These are phyloP conservation scores for Arthroderma sp. DNA, from an alignment of 2,329 filamentous ascomycete genomes.

Conservation along the genomic window DNA sequence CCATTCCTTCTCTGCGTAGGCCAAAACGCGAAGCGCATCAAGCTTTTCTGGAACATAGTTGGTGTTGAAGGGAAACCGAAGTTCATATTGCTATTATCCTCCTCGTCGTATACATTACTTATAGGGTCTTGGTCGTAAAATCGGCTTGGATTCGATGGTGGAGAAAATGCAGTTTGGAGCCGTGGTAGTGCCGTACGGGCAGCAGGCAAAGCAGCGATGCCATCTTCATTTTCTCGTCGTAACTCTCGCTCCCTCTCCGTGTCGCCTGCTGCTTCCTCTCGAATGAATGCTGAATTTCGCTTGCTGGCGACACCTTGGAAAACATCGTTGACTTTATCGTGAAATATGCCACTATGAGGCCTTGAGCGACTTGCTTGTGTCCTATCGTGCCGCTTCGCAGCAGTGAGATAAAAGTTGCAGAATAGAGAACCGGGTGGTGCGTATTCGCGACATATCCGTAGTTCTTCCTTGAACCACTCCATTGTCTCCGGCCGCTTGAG, in stretches of 20 bases:
- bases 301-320: constrained; percentile 79
- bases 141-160: constrained; percentile 9
- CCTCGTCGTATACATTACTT: constrained; percentile 4
- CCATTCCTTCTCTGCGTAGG: constrained; percentile 47
- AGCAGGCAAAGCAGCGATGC: constrained; percentile 66
- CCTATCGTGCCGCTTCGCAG: constrained; percentile 44
- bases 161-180: constrained; percentile 12
- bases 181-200: constrained; percentile 17
- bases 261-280: constrained; percentile 61
- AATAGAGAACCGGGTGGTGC: constrained; percentile 79
- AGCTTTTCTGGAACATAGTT: constrained; percentile 73
- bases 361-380: constrained; percentile 34
- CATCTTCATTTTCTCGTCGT: constrained; percentile 69
- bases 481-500: constrained; percentile 82
- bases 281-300: constrained; percentile 70
- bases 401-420: constrained; percentile 90
- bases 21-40: constrained; percentile 84
- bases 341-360: constrained; percentile 61
- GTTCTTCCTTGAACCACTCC: constrained; percentile 95
- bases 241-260: constrained; percentile 66
- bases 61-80: constrained; percentile 75
- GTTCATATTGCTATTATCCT: constrained; percentile 35
- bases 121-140: constrained; percentile 7
- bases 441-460: constrained; percentile 79
- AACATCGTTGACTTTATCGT: constrained; percentile 77